Evolutionary conservation across 306 rosid genomes (phyloP), one percentile per base, ranked within the genome.

Genomic region (Medicago truncatula): DNA sequence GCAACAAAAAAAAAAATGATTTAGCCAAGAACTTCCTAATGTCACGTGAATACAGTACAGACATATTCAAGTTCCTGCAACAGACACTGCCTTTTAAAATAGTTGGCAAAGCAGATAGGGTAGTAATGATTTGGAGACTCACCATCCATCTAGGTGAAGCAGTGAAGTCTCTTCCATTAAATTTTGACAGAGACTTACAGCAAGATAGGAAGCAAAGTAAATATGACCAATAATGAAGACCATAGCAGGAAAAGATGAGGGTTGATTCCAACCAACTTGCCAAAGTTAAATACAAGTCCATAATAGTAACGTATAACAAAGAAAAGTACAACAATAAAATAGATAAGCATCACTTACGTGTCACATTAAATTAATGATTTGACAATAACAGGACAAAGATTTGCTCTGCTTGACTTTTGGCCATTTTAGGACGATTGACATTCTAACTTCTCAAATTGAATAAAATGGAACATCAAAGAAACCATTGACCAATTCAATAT

Each of bases 151-250:
- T 66, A 31, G n/a, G 77, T 41, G 53, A 71, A 57, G 70, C 57
- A 47, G 13, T 21, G 31, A 68, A 74, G 73, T 43, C 17, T 69
- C 43, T 23, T 68, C 18, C 76, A 68, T 75, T 40, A 52, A 70
- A 61, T 49, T 69, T 70, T 53, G 80, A 74, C 61, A 57, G 63
- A 25, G 78, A 73, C 61, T 54, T 47, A 70, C 62, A 82, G 46
- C 73, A 31, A 47, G 63, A 11, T 31, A 18, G 17, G 28, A 9
- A 28, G 72, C 60, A 70, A 79, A 56, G 63, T 69, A 75, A 56
- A 61, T n/a, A 39, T 62, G 65, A 17, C 62, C 65, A 63, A 54
- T 75, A 70, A 64, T 70, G 66, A 76, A 66, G 49, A 57, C 2
- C 43, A 14, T 12, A 47, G 71, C 38, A 69, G 74, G 57, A 59